Conservation (phyloP, 257 asterid species). For the Solanum tarijense region DNA sequence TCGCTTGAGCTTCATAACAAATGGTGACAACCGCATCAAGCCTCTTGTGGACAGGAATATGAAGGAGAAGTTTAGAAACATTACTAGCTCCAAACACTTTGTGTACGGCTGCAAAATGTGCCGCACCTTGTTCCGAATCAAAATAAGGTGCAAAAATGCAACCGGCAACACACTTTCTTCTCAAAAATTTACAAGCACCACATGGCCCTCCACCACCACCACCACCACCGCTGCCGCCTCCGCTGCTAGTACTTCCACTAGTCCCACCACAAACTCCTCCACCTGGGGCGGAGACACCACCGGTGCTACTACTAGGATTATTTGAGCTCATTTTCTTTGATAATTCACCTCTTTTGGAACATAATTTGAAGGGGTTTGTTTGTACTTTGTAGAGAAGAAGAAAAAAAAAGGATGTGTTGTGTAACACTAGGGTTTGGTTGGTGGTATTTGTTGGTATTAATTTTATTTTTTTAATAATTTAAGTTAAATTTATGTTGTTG, state of each 20-base stretch:
- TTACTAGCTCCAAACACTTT: constrained; percentile 98
- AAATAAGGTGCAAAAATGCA: constrained; percentile 93
- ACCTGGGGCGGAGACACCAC: constrained; percentile 8
- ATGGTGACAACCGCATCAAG: constrained; percentile 84
- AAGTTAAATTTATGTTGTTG: neutral
- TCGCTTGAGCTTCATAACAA: constrained; percentile 82
- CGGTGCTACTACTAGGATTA: constrained; percentile 23
- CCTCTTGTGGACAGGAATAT: constrained; percentile 64
- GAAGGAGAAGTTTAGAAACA: constrained; percentile 76
- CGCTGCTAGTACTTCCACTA: constrained; percentile 6
- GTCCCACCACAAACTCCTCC: constrained; percentile 19
- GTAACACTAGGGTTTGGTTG: constrained; percentile 52
- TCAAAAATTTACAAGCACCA: constrained; percentile 96
- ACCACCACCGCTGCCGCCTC: neutral
- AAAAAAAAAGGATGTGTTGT: neutral
- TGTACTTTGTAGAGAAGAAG: neutral
- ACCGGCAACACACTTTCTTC: constrained; percentile 81
- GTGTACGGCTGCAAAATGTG: constrained; percentile 95
- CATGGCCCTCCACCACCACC: constrained; percentile 68
- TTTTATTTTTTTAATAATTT: neutral
- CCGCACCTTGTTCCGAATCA: constrained; percentile 95
- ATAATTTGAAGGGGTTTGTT: neutral
- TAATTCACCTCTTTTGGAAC: neutral
- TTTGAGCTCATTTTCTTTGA: neutral
- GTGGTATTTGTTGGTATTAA: constrained; percentile 6